Conservation (phyloP, 139 green algal species). For the Closterium sp. region DNA sequence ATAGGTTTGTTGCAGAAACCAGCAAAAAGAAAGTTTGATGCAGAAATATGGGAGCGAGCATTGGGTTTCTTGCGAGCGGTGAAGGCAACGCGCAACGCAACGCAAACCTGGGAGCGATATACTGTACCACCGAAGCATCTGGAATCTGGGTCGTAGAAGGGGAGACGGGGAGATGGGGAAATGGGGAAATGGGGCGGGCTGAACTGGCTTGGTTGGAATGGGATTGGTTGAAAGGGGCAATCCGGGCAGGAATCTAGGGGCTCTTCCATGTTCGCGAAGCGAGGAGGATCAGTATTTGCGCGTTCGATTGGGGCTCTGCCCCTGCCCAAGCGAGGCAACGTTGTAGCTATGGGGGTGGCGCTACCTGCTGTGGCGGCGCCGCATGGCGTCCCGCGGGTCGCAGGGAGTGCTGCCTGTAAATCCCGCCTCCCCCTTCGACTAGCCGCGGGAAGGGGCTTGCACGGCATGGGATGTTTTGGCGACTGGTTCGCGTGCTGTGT, state of each 20-base stretch:
- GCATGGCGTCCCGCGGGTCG: background rate
- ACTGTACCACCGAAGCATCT: background rate
- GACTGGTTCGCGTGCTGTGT: too few species aligned
- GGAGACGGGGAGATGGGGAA: background rate
- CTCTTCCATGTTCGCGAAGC: background rate
- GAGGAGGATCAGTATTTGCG: background rate
- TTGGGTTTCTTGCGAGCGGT: too few species aligned
- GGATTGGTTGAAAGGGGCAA: background rate
- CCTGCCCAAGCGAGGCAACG: too few species aligned
- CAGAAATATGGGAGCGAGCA: too few species aligned
- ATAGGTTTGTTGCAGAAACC: too few species aligned
- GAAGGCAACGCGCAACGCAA: too few species aligned
- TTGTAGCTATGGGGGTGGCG: too few species aligned
- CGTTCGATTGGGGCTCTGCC: too few species aligned
- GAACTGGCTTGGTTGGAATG: background rate
- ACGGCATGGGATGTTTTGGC: too few species aligned
- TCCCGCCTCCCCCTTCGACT: background rate
- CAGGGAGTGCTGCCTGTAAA: background rate
- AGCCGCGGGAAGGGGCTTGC: too few species aligned
- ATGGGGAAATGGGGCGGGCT: background rate
- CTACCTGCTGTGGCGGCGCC: background rate
- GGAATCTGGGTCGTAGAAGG: background rate
- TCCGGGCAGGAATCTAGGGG: background rate
- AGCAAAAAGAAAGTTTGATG: too few species aligned
- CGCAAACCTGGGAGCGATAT: too few species aligned